A percentile compares a stretch with the other conserved stretches of the same genome.
phyloP scores from a whole-genome alignment of 495 filamentous ascomycete genomes.

The Podospora anserina region DNA sequence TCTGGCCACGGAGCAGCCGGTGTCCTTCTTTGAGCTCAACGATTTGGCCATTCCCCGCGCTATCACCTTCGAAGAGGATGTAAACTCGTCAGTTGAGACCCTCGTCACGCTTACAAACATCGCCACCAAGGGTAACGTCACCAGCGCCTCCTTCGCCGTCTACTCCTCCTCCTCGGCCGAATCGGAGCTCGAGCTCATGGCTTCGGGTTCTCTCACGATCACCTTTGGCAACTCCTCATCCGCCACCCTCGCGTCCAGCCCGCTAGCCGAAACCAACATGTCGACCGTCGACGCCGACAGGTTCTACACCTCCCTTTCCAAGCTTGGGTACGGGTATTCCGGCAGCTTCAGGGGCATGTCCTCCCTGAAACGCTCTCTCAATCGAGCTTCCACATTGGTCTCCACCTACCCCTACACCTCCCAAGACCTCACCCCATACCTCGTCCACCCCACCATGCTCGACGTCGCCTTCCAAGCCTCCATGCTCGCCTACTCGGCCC shows the following conservation, averaged over 20 bases:
- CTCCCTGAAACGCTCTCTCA: not conserved
- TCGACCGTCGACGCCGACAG: not conserved
- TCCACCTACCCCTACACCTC: not conserved
- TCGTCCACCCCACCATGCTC: slow-evolving; percentile 32
- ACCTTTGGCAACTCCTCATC: not conserved
- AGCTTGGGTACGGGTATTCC: not conserved
- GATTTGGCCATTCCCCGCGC: slow-evolving; percentile 21
- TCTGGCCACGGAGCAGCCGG: not conserved
- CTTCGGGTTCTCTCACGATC: not conserved
- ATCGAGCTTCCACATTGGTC: not conserved
- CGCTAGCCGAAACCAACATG: not conserved
- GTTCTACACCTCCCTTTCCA: not conserved
- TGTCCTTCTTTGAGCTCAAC: slow-evolving; percentile 22
- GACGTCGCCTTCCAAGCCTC: slow-evolving; percentile 32
- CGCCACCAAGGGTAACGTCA: not conserved
- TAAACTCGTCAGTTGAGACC: slow-evolving; percentile 19
- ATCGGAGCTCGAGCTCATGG: slow-evolving; percentile 1
- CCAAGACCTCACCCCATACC: slow-evolving; percentile 1
- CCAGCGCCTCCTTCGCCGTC: not conserved
- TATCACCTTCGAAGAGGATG: slow-evolving; percentile 19
- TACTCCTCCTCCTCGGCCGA: not conserved
- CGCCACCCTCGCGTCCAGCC: not conserved
- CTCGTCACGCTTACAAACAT: slow-evolving; percentile 19
- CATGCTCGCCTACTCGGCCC: slow-evolving; percentile 25
- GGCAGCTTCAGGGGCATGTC: not conserved